These are phyloP conservation scores for Mycena olivaceomarginata DNA, from an alignment of 768 basidiomycete species.

Conservation along the genomic window DNA sequence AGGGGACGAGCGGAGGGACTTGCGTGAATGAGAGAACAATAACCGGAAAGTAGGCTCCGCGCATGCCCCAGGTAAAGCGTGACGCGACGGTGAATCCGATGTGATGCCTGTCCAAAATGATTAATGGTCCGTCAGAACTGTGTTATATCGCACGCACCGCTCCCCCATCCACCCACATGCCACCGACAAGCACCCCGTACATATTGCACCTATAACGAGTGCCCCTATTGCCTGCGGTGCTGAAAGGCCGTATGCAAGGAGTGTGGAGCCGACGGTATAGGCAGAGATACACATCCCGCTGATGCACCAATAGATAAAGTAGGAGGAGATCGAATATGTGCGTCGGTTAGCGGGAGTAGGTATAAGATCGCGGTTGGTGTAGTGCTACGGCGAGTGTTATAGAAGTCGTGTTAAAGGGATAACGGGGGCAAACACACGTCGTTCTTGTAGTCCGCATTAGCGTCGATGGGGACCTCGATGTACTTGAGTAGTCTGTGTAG, in stretches of 20 bases:
- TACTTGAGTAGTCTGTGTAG: conserved; percentile 29
- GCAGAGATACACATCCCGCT: conserved; percentile 44
- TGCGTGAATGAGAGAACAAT: conserved; percentile 37
- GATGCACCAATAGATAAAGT: conserved; percentile 52
- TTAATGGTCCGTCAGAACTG: conserved; percentile 18
- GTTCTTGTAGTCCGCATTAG: conserved; percentile 40
- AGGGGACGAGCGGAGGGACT: conserved; percentile 33
- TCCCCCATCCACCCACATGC: conserved; percentile 49
- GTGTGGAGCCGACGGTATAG: conserved; percentile 43
- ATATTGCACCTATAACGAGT: conserved; percentile 41
- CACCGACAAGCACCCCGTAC: conserved; percentile 43
- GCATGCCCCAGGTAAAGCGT: conserved; percentile 47
- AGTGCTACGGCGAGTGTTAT: conserved; percentile 36
- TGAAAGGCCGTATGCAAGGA: conserved; percentile 45
- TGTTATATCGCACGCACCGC: conserved; percentile 39
- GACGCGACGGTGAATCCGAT: conserved; percentile 46
- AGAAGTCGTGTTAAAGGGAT: conserved; percentile 21
- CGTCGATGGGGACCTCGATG: conserved; percentile 43
- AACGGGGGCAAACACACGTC: conserved; percentile 29
- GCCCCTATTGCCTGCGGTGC: conserved; percentile 41
- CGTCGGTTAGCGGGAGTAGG: conserved; percentile 50
- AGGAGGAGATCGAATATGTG: conserved; percentile 51
- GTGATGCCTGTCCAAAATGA: conserved; percentile 38
- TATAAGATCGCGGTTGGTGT: conserved; percentile 50
- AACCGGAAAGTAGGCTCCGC: conserved; percentile 45